A percentile compares a stretch with the other conserved stretches of the same genome.
These are phyloP conservation scores for Aspergillus ochraceus DNA, from an alignment of 2,329 filamentous ascomycete genomes.

Conservation along the genomic window DNA sequence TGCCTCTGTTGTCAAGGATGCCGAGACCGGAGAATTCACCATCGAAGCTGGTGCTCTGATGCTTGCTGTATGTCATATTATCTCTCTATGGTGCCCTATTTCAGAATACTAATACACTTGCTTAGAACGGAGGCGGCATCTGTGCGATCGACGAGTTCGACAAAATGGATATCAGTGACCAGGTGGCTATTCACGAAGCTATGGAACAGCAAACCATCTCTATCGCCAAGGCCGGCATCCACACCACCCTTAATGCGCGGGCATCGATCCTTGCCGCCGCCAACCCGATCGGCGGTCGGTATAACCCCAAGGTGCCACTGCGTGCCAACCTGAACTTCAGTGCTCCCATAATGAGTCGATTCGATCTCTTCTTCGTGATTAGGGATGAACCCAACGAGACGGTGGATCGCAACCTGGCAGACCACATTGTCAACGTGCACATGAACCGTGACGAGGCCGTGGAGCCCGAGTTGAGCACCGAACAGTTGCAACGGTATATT, in stretches of 20 bases:
- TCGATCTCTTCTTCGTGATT: slow-evolving; percentile 97
- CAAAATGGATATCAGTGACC: slow-evolving; percentile 98
- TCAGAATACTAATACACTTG: background rate
- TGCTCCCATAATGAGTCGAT: slow-evolving; percentile 98
- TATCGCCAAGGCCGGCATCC: slow-evolving; percentile 97
- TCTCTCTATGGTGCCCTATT: background rate
- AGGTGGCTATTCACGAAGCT: slow-evolving; percentile 98
- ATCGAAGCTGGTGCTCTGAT: slow-evolving; percentile 98
- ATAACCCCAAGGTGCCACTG: slow-evolving; percentile 93
- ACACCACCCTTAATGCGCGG: slow-evolving; percentile 92
- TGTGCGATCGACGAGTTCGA: slow-evolving; percentile 99
- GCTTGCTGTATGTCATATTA: slow-evolving; percentile 65
- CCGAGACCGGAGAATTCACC: slow-evolving; percentile 97
- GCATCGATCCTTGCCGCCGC: slow-evolving; percentile 95
- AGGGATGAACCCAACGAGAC: slow-evolving; percentile 94
- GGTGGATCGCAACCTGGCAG: slow-evolving; percentile 84
- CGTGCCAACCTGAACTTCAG: slow-evolving; percentile 98
- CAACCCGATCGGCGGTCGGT: slow-evolving; percentile 89
- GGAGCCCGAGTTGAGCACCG: slow-evolving; percentile 89
- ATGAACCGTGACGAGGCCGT: slow-evolving; percentile 90
- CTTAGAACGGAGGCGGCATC: slow-evolving; percentile 75
- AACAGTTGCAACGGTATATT: slow-evolving; percentile 95
- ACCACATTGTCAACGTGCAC: slow-evolving; percentile 94
- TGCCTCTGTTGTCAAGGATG: slow-evolving; percentile 94
- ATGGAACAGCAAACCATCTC: slow-evolving; percentile 99